These are phyloP conservation scores for Cytospora leucostoma DNA, from an alignment of 2,329 filamentous ascomycete species.

Conservation along the genomic window DNA sequence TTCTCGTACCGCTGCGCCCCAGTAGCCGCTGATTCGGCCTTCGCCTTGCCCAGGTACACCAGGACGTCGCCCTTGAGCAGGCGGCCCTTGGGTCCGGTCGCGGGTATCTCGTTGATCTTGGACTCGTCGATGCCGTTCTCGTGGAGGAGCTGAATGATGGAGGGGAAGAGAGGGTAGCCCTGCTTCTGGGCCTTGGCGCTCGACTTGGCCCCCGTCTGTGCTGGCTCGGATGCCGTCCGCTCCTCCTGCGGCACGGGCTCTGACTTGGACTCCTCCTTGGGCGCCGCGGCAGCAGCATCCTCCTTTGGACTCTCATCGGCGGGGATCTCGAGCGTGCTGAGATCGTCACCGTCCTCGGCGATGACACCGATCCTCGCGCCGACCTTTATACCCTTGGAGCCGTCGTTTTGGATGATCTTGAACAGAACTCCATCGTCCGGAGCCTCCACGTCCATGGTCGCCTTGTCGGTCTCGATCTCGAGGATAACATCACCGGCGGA, in stretches of 20 bases:
- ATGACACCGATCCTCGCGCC: slow-evolving; percentile 80
- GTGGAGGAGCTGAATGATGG: slow-evolving; percentile 79
- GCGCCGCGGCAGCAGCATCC: slow-evolving; percentile 38
- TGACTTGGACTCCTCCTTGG: slow-evolving; percentile 18
- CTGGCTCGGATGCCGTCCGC: slow-evolving; percentile 22
- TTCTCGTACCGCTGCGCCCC: slow-evolving; percentile 73
- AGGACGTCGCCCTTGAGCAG: slow-evolving; percentile 95
- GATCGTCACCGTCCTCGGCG: slow-evolving; percentile 79
- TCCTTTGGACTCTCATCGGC: slow-evolving; percentile 59
- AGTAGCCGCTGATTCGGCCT: slow-evolving; percentile 68
- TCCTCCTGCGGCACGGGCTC: slow-evolving; percentile 31
- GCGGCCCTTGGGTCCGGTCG: slow-evolving; percentile 83
- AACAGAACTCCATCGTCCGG: slow-evolving; percentile 85
- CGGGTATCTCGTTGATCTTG: slow-evolving; percentile 78
- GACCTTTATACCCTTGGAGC: slow-evolving; percentile 75
- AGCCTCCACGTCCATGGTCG: slow-evolving; percentile 91
- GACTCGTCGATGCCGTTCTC: slow-evolving; percentile 74
- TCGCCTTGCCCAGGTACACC: slow-evolving; percentile 80
- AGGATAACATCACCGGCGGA: slow-evolving; percentile 82
- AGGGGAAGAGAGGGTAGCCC: slow-evolving; percentile 76
- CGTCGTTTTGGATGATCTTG: slow-evolving; percentile 76
- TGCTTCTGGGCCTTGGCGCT: slow-evolving; percentile 60
- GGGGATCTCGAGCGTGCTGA: slow-evolving; percentile 73
- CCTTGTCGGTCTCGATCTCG: slow-evolving; percentile 93
- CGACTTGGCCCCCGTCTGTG: slow-evolving; percentile 32